phyloP scores from a whole-genome alignment of 73 alveolate species.

The Symbiodinium pilosum region DNA sequence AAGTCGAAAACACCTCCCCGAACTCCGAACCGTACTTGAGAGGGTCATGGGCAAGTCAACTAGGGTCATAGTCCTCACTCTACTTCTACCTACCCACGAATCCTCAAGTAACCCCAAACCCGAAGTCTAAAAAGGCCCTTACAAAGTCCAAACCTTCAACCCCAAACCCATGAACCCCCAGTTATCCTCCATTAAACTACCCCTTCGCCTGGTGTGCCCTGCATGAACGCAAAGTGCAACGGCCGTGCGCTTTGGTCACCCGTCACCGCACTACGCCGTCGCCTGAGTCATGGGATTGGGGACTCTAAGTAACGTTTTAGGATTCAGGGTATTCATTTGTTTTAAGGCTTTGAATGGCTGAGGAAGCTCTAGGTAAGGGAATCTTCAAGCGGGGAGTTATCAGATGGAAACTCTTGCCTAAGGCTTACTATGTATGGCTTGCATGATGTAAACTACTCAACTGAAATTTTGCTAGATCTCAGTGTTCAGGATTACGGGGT shows the following conservation, averaged over 20 bases:
- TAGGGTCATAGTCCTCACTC: no score
- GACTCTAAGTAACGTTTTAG: background rate
- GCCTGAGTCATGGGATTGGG: background rate
- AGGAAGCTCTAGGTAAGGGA: no score
- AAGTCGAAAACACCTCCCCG: no score
- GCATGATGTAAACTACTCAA: no score
- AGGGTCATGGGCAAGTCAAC: no score
- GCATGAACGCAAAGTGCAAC: slow-evolving; percentile 91
- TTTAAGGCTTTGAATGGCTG: no score
- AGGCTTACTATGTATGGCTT: no score
- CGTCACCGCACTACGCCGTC: slow-evolving; percentile 78
- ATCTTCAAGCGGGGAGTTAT: no score
- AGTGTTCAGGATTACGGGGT: no score
- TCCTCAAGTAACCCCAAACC: background rate
- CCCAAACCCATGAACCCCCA: background rate
- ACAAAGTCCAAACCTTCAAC: background rate
- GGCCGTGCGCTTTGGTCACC: slow-evolving; percentile 50
- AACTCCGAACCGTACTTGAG: no score
- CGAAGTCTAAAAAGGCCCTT: background rate
- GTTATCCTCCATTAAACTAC: background rate
- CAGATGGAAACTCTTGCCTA: background rate
- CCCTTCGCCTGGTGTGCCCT: slow-evolving; percentile 63
- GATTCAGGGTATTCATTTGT: background rate
- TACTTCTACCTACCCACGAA: no score
- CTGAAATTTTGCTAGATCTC: no score